A percentile compares a stretch with the other conserved stretches of the same genome.
These are phyloP conservation scores for Solanum chaucha DNA, from an alignment of 257 asterid species.

Conservation along the genomic window DNA sequence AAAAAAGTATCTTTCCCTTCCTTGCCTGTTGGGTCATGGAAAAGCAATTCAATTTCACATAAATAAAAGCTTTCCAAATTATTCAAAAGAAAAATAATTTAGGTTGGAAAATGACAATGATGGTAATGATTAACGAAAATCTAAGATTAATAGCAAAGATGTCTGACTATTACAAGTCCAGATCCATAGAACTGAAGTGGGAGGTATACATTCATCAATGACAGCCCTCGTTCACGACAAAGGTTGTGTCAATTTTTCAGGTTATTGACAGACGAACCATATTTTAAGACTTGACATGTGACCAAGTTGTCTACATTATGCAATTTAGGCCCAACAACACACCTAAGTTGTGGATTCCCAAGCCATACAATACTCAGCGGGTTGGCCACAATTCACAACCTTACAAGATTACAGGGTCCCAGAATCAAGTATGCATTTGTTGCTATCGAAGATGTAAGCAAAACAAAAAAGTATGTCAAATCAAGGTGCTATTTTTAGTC, in stretches of 20 bases:
- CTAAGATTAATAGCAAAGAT: neutral
- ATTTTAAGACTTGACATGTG: constrained; percentile 7
- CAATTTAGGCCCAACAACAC: neutral
- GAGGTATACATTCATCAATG: neutral
- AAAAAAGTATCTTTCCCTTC: no score
- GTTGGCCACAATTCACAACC: constrained; percentile 9
- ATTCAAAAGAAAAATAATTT: neutral
- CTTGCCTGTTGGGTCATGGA: neutral
- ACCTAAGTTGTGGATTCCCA: neutral
- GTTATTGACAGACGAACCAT: constrained; percentile 2
- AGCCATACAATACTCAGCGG: neutral
- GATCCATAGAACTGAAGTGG: neutral
- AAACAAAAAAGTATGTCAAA: neutral
- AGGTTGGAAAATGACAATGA: neutral
- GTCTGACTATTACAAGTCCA: neutral
- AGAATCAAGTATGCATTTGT: neutral
- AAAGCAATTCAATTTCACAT: neutral
- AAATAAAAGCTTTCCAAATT: neutral
- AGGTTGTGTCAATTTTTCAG: neutral
- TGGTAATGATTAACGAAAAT: neutral
- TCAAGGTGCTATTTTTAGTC: neutral
- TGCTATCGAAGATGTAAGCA: neutral
- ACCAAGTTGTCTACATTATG: constrained; percentile 1
- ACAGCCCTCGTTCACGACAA: constrained; percentile 12
- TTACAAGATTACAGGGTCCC: neutral